Base-by-base conservation (phyloP, 1,284 basidiomycete genomes). In the Meira nashicola region DNA sequence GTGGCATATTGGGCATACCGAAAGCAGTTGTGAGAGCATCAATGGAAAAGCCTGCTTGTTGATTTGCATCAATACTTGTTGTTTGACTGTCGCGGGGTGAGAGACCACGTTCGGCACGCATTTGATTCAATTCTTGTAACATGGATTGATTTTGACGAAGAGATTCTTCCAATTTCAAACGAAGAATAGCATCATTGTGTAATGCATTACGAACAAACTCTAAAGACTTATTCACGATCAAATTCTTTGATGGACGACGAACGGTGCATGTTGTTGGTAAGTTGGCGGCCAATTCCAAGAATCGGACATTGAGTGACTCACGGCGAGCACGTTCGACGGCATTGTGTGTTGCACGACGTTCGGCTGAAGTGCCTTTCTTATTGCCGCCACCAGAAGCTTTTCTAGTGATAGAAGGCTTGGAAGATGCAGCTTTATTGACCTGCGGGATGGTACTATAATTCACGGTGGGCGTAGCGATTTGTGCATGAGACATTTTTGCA, bases 171-270 rank as follows among this genome's bases (percentile, higher is more conserved):
- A 73, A 64, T 49, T 66, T 68, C 54, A 56, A 51, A 37, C 71
- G 70, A 47, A 71, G 70, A 38, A 65, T 55, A 14, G 59, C 41
- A 60, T 73, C 71, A 15, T 63, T 65, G 33, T 62, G 61, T 48
- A 73, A 60, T n/a, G 71, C 64, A 33, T 70, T 64, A 51, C 54
- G 59, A 40, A 74, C 70, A 58, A 74, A 74, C 47, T 69, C 67
- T 33, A 74, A 66, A 21, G 68, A 70, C 53, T 69, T 72, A 61
- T 71, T 71, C 59, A 74, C 70, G 38, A 74, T 72, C 40, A 72
- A 62, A 56, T 68, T 69, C 58, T 74, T 74, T 65, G 59, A 63
- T 2, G 71, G 70, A 7, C 70, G 54, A 33, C 70, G 68, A 40
- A 72, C 68, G n/a, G 66, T 63, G 28, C 66, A 63, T 48, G 66